Evolutionary conservation across 768 basidiomycete species (phyloP).

Genomic region (Boletus reticulatus): DNA sequence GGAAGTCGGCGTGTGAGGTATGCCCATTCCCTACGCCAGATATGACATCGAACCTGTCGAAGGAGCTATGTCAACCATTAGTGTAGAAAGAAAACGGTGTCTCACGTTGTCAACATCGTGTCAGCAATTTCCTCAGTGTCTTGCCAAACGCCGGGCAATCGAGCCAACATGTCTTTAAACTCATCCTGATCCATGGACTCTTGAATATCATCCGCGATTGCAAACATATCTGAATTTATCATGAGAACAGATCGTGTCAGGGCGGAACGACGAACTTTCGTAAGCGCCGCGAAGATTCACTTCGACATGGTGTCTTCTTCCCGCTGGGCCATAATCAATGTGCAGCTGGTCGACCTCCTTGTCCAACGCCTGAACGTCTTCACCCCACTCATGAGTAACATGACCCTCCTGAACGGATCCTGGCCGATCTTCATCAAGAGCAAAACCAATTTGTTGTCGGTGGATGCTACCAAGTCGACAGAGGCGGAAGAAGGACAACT

Average conservation of each 20-base stretch:
- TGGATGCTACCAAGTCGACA: constrained; percentile 47
- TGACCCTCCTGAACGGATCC: not conserved
- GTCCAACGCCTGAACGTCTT: constrained; percentile 39
- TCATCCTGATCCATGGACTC: constrained; percentile 37
- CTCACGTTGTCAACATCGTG: constrained; percentile 61
- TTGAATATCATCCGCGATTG: constrained; percentile 22
- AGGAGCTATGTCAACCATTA: not conserved
- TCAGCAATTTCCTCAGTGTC: constrained; percentile 46
- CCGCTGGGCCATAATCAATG: constrained; percentile 44
- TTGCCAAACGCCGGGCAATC: constrained; percentile 57
- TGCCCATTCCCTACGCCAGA: constrained; percentile 48
- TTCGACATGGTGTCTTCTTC: constrained; percentile 41
- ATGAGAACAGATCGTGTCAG: constrained; percentile 9
- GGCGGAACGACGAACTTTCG: constrained; percentile 42
- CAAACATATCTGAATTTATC: constrained; percentile 39
- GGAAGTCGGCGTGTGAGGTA: constrained; percentile 52
- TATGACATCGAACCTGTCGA: constrained; percentile 58
- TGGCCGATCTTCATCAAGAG: constrained; percentile 13
- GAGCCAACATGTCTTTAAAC: constrained; percentile 50
- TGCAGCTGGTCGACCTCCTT: constrained; percentile 23
- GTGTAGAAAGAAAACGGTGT: not conserved
- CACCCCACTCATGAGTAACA: constrained; percentile 36
- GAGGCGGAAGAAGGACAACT: constrained; percentile 44
- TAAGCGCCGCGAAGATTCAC: constrained; percentile 54
- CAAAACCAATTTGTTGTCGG: constrained; percentile 38